Percentiles rank a stretch among this genome's conserved stretches.
Evolutionary conservation across 345 rosid species (phyloP).

Genomic region (Salix brachista): DNA sequence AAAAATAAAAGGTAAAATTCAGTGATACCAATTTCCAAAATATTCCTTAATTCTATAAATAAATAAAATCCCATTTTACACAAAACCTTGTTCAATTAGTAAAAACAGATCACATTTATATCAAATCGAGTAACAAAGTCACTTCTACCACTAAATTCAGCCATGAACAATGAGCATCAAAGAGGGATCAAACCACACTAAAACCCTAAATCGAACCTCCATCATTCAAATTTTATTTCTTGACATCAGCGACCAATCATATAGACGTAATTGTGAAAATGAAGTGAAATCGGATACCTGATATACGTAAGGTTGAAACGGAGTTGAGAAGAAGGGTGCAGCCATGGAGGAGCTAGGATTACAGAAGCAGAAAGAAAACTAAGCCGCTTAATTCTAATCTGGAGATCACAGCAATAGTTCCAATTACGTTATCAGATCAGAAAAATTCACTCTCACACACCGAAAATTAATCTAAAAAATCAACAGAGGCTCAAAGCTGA

Average conservation of each 20-base stretch:
- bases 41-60: no score
- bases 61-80: background rate
- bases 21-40: background rate
- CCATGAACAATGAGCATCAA: background rate
- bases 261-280: background rate
- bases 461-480: no score
- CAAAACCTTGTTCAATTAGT: background rate
- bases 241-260: background rate
- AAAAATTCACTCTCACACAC: background rate
- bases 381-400: background rate
- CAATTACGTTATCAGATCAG: slow-evolving; percentile 5
- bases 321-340: slow-evolving; percentile 95
- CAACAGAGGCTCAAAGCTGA: background rate
- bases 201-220: slow-evolving; percentile 9
- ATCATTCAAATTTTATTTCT: background rate
- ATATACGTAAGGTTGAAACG: slow-evolving; percentile 95
- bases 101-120: background rate
- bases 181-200: slow-evolving; percentile 20
- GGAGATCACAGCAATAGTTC: background rate
- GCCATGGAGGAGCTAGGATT: slow-evolving; percentile 50
- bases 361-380: background rate
- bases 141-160: background rate
- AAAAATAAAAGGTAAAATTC: background rate
- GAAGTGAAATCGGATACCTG: slow-evolving; percentile 50
- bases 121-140: background rate